These are phyloP conservation scores for Petunia axillaris DNA, from an alignment of 257 asterid genomes.

Conservation along the genomic window DNA sequence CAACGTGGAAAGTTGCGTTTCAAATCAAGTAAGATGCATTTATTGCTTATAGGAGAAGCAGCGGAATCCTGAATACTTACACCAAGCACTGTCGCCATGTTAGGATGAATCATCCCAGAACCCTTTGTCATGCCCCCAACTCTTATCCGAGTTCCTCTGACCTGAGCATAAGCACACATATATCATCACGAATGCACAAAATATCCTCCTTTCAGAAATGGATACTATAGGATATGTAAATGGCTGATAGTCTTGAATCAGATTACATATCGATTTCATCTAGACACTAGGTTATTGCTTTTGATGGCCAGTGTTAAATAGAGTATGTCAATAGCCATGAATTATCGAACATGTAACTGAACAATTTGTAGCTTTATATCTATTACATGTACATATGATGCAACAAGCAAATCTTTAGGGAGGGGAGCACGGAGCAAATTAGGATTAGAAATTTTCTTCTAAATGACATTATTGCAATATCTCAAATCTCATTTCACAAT, in stretches of 20 bases:
- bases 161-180: slow-evolving; percentile 45
- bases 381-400: too few relatives aligned
- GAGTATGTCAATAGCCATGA: not conserved
- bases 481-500: too few relatives aligned
- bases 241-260: not conserved
- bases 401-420: too few relatives aligned
- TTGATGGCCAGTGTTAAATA: not conserved
- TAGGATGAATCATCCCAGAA: slow-evolving; percentile 98
- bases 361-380: not conserved
- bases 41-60: not conserved
- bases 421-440: too few relatives aligned
- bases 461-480: too few relatives aligned
- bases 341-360: not conserved
- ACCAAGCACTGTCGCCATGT: slow-evolving; percentile 99
- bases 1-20: slow-evolving; percentile 57
- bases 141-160: slow-evolving; percentile 68
- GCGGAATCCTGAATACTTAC: slow-evolving; percentile 42
- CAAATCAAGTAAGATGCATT: not conserved
- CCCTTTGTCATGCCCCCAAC: slow-evolving; percentile 99
- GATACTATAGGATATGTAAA: not conserved
- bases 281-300: not conserved
- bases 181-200: not conserved
- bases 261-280: not conserved
- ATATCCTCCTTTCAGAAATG: not conserved
- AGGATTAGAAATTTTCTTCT: too few relatives aligned